Conservation (phyloP, 106 monocot species). For the Agapanthus africanus region DNA sequence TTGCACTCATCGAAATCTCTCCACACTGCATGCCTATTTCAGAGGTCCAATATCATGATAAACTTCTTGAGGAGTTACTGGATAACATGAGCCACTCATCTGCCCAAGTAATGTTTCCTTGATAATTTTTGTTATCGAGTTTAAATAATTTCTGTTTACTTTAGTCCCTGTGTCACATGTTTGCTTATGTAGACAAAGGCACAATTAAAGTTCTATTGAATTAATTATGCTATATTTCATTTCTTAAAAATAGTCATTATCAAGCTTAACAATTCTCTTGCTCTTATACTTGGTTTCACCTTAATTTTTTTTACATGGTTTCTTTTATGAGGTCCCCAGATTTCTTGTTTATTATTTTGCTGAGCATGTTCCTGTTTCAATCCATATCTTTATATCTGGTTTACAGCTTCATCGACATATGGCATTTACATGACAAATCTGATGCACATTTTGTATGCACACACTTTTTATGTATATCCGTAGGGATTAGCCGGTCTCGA, state of each 20-base stretch:
- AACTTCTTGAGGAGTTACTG: slow-evolving; percentile 62
- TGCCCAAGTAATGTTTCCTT: slow-evolving; percentile 81
- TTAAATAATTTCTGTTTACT: not conserved
- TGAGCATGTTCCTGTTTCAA: not conserved
- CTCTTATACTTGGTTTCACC: not conserved
- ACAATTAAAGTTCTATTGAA: not conserved
- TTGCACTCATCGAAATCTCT: slow-evolving; percentile 75
- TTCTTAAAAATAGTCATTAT: too few species aligned
- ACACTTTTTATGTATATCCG: too few species aligned
- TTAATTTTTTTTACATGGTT: too few species aligned
- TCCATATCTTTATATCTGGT: not conserved
- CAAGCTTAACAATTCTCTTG: too few species aligned
- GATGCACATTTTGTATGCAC: not conserved
- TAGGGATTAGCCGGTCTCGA: too few species aligned
- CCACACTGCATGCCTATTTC: slow-evolving; percentile 50
- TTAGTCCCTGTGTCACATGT: too few species aligned
- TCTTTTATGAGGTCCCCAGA: not conserved
- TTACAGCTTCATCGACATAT: not conserved
- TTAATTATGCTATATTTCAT: too few species aligned
- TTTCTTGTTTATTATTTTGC: not conserved
- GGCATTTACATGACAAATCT: not conserved
- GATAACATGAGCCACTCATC: slow-evolving; percentile 88
- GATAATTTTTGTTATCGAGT: not conserved
- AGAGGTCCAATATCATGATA: slow-evolving; percentile 63
- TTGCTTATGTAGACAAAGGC: not conserved